A percentile compares a stretch with the other conserved stretches of the same genome.
Conservation (phyloP, 2,329 filamentous ascomycete genomes). For the Coniochaeta pulveracea region DNA sequence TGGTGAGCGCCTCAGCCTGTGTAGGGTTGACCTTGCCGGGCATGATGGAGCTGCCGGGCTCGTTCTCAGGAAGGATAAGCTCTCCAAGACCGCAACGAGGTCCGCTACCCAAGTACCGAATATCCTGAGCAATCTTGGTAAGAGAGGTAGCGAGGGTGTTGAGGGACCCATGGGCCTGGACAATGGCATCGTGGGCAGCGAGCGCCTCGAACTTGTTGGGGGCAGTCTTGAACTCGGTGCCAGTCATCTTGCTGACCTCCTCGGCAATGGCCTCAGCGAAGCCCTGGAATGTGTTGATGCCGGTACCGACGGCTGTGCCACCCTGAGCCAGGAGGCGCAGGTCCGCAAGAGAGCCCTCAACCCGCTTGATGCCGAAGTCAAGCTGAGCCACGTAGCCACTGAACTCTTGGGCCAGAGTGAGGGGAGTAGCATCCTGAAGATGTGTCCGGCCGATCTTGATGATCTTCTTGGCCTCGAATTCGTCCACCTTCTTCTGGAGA, state of each 20-base stretch:
- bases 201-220: constrained; percentile 99
- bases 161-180: constrained; percentile 85
- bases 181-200: constrained; percentile 89
- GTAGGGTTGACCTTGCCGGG: constrained; percentile 99
- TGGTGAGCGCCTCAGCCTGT: constrained; percentile 94
- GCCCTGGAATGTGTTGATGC: constrained; percentile 93
- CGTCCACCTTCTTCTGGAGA: constrained; percentile 77
- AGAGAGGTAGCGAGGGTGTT: constrained; percentile 88
- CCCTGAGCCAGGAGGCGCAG: constrained; percentile 84
- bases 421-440: constrained; percentile 89
- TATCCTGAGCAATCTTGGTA: constrained; percentile 97
- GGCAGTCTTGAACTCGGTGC: constrained; percentile 86
- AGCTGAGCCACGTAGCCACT: constrained; percentile 95
- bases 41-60: constrained; percentile 97
- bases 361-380: constrained; percentile 77
- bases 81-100: constrained; percentile 94
- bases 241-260: constrained; percentile 87
- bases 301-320: constrained; percentile 92
- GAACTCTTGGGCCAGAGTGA: constrained; percentile 95
- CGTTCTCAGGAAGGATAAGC: constrained; percentile 89
- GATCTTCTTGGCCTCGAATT: constrained; percentile 74
- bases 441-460: constrained; percentile 99
- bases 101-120: constrained; percentile 91
- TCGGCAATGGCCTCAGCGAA: constrained; percentile 89
- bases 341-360: constrained; percentile 73